phyloP scores from a whole-genome alignment of 2,329 filamentous ascomycete genomes.

The Graphilbum fragrans region DNA sequence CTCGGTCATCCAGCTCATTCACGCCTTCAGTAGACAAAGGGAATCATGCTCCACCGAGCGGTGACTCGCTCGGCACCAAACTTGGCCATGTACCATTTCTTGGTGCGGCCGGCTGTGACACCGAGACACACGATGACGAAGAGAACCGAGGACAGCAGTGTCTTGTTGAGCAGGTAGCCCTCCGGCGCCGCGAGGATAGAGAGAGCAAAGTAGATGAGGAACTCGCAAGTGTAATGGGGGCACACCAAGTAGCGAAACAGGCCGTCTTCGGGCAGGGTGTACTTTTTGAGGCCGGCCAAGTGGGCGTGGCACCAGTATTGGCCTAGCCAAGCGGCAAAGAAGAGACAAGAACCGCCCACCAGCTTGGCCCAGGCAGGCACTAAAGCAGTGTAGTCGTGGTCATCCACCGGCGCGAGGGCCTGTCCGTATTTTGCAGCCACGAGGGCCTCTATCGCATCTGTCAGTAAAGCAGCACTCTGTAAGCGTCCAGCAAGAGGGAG shows the following conservation, averaged over 20 bases:
- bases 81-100: conserved; percentile 63
- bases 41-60: conserved; percentile 64
- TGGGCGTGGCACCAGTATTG: conserved; percentile 67
- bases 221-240: conserved; percentile 88
- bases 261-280: conserved; percentile 64
- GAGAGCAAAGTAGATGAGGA: conserved; percentile 69
- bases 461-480: neutral
- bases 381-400: neutral
- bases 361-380: conserved; percentile 28
- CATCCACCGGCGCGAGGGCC: neutral
- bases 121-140: conserved; percentile 75
- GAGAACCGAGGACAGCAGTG: conserved; percentile 53
- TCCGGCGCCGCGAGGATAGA: conserved; percentile 60
- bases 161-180: conserved; percentile 56
- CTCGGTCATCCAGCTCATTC: no score
- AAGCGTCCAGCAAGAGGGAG: neutral
- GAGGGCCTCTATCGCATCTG: conserved; percentile 7
- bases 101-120: conserved; percentile 67
- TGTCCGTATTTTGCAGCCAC: conserved; percentile 16
- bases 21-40: conserved; percentile 42
- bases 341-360: conserved; percentile 45
- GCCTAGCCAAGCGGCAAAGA: conserved; percentile 55
- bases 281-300: conserved; percentile 62
- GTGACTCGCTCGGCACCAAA: conserved; percentile 57
- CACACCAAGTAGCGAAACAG: conserved; percentile 64